A percentile compares a stretch with the other conserved stretches of the same genome.
phyloP scores from a whole-genome alignment of 2,329 filamentous ascomycete genomes.

The Chaetomiaceae sp. region DNA sequence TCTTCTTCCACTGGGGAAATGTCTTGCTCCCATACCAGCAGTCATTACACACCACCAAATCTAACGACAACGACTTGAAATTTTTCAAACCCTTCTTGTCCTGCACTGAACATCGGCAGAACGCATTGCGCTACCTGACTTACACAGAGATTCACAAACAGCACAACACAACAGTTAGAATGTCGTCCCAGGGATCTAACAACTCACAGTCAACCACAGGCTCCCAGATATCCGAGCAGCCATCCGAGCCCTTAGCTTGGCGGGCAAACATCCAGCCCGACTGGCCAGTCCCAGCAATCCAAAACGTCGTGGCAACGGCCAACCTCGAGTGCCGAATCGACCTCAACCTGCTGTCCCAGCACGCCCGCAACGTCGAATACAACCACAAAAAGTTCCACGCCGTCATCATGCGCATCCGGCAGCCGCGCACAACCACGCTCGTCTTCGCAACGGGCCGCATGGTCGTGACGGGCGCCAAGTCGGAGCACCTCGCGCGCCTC shows the following conservation, averaged over 20 bases:
- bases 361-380: constrained; percentile 94
- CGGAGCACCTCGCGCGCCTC: constrained; percentile 87
- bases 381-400: constrained; percentile 81
- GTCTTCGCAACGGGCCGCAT: constrained; percentile 97
- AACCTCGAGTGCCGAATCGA: constrained; percentile 92
- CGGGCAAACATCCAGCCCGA: constrained; percentile 3
- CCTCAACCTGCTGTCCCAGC: constrained; percentile 90
- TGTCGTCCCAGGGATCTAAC: too few species aligned
- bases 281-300: constrained; percentile 19
- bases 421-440: constrained; percentile 89
- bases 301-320: constrained; percentile 61
- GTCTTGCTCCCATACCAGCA: too few species aligned
- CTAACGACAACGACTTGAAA: too few species aligned
- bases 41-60: too few species aligned
- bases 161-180: too few species aligned
- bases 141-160: too few species aligned
- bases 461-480: constrained; percentile 96
- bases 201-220: neutral
- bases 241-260: too few species aligned
- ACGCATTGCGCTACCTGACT: too few species aligned
- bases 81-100: too few species aligned
- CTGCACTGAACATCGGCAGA: too few species aligned
- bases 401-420: constrained; percentile 96
- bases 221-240: too few species aligned
- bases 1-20: too few species aligned